Base-by-base conservation (phyloP, 108 stramenopile species). In the Fragilaria crotonensis region DNA sequence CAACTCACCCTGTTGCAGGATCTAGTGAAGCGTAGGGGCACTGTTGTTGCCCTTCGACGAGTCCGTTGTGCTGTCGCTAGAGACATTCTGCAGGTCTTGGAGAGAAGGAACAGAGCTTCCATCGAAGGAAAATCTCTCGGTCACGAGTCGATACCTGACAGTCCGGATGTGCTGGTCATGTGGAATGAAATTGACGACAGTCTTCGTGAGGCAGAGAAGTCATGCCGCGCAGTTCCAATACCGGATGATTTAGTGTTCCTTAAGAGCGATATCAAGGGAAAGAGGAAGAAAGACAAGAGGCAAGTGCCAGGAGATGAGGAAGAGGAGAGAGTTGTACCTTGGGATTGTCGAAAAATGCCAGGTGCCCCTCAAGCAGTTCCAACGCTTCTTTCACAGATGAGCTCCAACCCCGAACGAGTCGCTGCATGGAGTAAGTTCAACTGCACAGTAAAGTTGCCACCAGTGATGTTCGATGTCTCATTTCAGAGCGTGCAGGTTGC, bases 331-430 rank as follows among this genome's bases (percentile, higher is more conserved):
- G 46, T 80, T 30, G 64, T 78, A 22, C 70, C 73, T 4, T 93
- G 90, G 85, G 64, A 72, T 52, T 84, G 74, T 36, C 60, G 60
- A 31, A 70, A 59, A 2, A 74, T 82, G 33, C 87, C 93, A 20
- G 57, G 65, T 54, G 85, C 88, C 9, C 93, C 93, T 0, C 73
- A 73, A 31, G 90, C 81, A 18, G 68, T 91, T 49, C 88, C 93
- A 1, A 49, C 91, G 27, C 54, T 85, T 4, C 54, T 90, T 25
- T 87, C 83, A 21, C 77, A 73, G 22, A 52, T 89, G 49, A 77
- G 78, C 47, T 60, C 73, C 29, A 69, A 68, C 14, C 80, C 88
- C 9, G 89, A 83, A 45, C 64, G 67, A 48, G 79, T 71, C 20
- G 80, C 71, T 29, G 86, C 80, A 9, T 89, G 71, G 68, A 60